Conservation (phyloP, 305 asterid species). For the Solanum hybrid region DNA sequence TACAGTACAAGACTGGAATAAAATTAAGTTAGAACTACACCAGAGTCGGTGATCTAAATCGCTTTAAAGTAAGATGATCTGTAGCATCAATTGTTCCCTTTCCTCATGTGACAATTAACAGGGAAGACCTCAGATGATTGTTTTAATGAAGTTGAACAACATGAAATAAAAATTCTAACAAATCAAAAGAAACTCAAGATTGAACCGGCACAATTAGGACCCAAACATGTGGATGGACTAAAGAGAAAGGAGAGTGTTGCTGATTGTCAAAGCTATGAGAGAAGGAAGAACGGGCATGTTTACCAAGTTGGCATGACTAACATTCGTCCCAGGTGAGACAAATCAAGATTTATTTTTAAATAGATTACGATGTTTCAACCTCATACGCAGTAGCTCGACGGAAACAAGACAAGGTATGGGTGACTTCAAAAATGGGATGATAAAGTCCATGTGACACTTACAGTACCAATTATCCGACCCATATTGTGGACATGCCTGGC, state of each 20-base stretch:
- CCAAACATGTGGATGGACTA: not conserved
- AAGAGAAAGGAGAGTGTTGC: not conserved
- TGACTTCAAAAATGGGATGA: not conserved
- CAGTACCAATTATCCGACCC: not conserved
- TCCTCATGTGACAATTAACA: slow-evolving; percentile 1
- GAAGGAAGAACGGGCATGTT: not conserved
- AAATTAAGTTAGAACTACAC: not conserved
- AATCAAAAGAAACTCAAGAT: not conserved
- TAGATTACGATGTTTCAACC: not conserved
- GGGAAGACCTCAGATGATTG: not conserved
- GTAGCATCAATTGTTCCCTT: not conserved
- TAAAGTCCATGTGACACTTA: not conserved
- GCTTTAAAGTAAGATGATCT: not conserved
- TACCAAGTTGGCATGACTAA: slow-evolving; percentile 1
- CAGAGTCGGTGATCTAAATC: not conserved
- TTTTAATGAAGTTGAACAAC: not conserved
- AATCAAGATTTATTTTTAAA: not conserved
- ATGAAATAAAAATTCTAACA: not conserved
- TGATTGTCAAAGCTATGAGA: not conserved
- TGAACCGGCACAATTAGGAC: not conserved
- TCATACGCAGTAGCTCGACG: not conserved
- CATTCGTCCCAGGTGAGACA: not conserved
- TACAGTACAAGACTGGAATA: not conserved
- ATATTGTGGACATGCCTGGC: not conserved
- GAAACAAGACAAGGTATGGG: not conserved